Evolutionary conservation across 768 basidiomycete genomes (phyloP).

Genomic region (Tylopilus plumbeoviolaceoides): DNA sequence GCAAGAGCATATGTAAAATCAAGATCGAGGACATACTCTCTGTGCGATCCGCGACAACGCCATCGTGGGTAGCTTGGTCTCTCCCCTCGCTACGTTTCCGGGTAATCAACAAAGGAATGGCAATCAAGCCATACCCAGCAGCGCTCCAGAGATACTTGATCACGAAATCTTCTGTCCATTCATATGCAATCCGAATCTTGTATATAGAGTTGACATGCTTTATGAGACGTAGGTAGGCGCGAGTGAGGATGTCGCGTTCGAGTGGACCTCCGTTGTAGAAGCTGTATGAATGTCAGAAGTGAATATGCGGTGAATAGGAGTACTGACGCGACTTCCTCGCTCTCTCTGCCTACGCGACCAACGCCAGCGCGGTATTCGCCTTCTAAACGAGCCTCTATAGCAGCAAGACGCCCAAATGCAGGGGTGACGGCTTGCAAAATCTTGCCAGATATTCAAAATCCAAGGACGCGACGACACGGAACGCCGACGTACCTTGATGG

Average conservation of each 20-base stretch:
- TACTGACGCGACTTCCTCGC: constrained; percentile 88
- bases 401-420: constrained; percentile 87
- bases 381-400: constrained; percentile 80
- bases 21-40: constrained; percentile 35
- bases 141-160: constrained; percentile 97
- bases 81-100: constrained; percentile 28
- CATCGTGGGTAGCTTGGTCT: constrained; percentile 15
- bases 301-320: not conserved
- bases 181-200: constrained; percentile 90
- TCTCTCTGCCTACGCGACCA: constrained; percentile 79
- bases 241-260: constrained; percentile 77
- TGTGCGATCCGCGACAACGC: constrained; percentile 45
- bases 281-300: constrained; percentile 32
- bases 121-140: constrained; percentile 86
- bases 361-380: constrained; percentile 91
- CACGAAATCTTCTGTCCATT: constrained; percentile 95
- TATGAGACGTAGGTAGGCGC: constrained; percentile 75
- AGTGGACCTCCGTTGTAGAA: constrained; percentile 89
- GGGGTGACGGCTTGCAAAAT: constrained; percentile 85
- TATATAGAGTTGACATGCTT: constrained; percentile 90
- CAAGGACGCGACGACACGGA: not conserved
- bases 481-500: constrained; percentile 42
- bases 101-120: constrained; percentile 81
- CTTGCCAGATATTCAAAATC: constrained; percentile 11
- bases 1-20: not conserved